phyloP scores from a whole-genome alignment of 2,329 filamentous ascomycete genomes.

The Fusarium aywerte region DNA sequence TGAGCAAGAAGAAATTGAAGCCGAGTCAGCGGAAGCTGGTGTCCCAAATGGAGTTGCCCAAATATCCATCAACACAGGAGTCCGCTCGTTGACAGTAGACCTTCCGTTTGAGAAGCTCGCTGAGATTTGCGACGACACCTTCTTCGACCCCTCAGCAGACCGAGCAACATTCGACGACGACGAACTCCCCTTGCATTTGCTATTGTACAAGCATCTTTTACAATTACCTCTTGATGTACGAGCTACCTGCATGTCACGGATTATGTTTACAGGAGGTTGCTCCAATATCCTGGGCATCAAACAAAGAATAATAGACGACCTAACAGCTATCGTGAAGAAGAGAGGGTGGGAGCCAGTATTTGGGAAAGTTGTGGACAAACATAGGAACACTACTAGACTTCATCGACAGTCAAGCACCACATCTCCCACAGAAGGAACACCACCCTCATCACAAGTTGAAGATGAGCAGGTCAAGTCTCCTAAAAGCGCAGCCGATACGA shows the following conservation, averaged over 20 bases:
- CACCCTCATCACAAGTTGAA: slow-evolving; percentile 38
- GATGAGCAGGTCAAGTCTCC: slow-evolving; percentile 40
- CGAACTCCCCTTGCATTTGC: slow-evolving; percentile 79
- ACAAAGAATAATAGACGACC: slow-evolving; percentile 78
- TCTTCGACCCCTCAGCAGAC: slow-evolving; percentile 70
- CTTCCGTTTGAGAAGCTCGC: slow-evolving; percentile 77
- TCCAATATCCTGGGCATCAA: slow-evolving; percentile 83
- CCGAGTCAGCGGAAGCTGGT: slow-evolving; percentile 43
- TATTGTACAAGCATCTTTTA: slow-evolving; percentile 81
- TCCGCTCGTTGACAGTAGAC: slow-evolving; percentile 65
- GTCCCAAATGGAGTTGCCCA: slow-evolving; percentile 48
- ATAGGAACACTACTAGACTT: slow-evolving; percentile 59
- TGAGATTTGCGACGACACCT: slow-evolving; percentile 77
- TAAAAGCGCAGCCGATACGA: slow-evolving; percentile 41
- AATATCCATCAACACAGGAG: slow-evolving; percentile 60
- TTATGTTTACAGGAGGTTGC: slow-evolving; percentile 86
- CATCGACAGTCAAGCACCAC: slow-evolving; percentile 47
- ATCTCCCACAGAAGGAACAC: slow-evolving; percentile 34
- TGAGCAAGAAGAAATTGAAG: slow-evolving; percentile 66
- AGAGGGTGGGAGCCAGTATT: slow-evolving; percentile 82
- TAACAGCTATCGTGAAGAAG: slow-evolving; percentile 72
- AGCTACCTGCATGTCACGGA: slow-evolving; percentile 85
- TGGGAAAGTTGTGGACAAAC: slow-evolving; percentile 72
- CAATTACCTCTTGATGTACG: slow-evolving; percentile 84
- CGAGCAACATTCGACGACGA: slow-evolving; percentile 80